phyloP scores from a whole-genome alignment of 1,284 basidiomycete genomes.

The Ganoderma lingzhi region DNA sequence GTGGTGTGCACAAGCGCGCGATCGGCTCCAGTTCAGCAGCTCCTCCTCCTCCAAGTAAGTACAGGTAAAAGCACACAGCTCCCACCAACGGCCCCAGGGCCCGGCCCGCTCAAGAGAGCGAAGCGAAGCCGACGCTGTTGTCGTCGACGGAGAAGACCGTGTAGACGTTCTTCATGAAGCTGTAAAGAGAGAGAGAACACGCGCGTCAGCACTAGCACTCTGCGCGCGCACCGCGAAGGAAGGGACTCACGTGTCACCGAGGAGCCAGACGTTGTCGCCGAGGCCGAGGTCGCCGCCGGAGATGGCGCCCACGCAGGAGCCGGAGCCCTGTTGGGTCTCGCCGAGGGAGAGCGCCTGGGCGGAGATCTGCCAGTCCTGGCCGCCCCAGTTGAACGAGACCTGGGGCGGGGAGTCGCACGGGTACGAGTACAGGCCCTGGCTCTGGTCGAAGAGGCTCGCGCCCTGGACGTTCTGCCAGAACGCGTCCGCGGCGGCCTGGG shows the following conservation, averaged over 20 bases:
- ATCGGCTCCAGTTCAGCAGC: not conserved
- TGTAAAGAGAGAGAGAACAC: not conserved
- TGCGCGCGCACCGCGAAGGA: not conserved
- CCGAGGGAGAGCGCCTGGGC: constrained; percentile 24
- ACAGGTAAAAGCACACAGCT: not conserved
- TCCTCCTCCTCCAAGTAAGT: not conserved
- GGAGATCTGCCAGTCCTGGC: constrained; percentile 47
- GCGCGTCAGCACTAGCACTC: not conserved
- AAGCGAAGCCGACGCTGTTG: not conserved
- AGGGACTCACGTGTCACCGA: not conserved
- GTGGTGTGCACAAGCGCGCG: no score
- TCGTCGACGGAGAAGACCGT: not conserved
- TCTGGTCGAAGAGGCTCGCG: not conserved
- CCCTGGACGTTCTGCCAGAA: constrained; percentile 51
- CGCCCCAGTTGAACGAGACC: constrained; percentile 51
- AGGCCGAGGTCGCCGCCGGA: constrained; percentile 15
- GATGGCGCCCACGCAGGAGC: constrained; percentile 30
- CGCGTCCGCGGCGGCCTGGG: constrained; percentile 47
- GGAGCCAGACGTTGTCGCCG: constrained; percentile 1
- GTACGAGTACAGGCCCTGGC: constrained; percentile 44
- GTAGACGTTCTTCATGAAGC: constrained; percentile 1
- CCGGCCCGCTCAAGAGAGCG: not conserved
- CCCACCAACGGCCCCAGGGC: not conserved
- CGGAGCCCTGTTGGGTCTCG: constrained; percentile 11
- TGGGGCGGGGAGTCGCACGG: constrained; percentile 48